Evolutionary conservation across 148 eudicot species (phyloP), one percentile per base, ranked within the genome.

Genomic region (Fagopyrum homotropicum): DNA sequence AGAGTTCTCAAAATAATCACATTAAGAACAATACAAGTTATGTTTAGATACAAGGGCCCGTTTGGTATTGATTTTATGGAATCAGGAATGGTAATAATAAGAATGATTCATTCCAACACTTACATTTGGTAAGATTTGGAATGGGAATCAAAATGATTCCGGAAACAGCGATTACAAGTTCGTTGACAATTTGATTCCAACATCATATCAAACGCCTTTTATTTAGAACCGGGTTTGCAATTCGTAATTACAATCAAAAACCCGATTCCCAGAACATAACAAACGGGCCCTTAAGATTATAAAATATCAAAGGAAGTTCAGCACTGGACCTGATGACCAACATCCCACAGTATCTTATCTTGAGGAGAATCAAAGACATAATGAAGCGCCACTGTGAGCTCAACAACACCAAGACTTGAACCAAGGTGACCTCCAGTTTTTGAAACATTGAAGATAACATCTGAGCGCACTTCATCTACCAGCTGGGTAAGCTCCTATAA

Each of bases 381-480:
- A 79, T 94, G 98, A 79, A 94, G 97, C 59, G 98, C 98, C 76
- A 94, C 96, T 0, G 98, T 91, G 69, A 94, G 97, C 93, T 94
- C 98, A 19, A 94, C 90, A 10, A 94, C 98, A 15, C 98, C 98
- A 9, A 94, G 93, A 83, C 96, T 91, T 6, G 98, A 91, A 72
- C 98, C 97, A 46, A 94, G 95, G 75, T 94, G 98, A 46, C 98
- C 98, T n/a, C 98, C 98, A 5, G 98, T 94, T 77, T 84, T 91
- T 2, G 98, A 94, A 51, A 94, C 98, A 80, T 86, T 91, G 77
- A 91, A 91, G 71, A 94, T 94, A 45, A 91, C 90, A 85, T 94
- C 98, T 0, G 95, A 90, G 0, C 98, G 86, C 14, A 94, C 75
- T 78, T 94, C 98, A 77, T 91, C 97, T 2, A 93, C 90, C 56